phyloP scores from a whole-genome alignment of 2,329 filamentous ascomycete species.

The Calonectria leucothoes region DNA sequence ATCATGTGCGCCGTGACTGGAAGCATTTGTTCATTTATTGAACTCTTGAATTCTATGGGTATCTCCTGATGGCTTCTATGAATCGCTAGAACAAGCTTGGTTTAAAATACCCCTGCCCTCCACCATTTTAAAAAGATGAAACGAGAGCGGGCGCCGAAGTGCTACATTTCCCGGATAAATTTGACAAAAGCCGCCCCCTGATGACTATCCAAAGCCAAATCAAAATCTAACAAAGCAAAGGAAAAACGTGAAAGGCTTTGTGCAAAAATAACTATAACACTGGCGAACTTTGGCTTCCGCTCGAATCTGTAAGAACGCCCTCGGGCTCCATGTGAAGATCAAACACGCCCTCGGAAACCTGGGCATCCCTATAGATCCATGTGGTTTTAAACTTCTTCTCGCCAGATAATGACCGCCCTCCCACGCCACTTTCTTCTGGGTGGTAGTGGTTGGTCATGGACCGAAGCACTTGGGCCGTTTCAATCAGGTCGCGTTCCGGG shows the following conservation, averaged over 20 bases:
- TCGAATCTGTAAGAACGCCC: not conserved
- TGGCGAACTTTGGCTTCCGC: not conserved
- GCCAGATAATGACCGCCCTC: not conserved
- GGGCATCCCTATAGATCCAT: slow-evolving; percentile 1
- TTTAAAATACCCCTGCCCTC: not conserved
- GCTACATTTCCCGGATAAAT: not conserved
- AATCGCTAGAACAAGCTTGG: not conserved
- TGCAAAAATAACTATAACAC: not conserved
- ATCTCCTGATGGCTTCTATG: not conserved
- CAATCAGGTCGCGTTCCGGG: not conserved
- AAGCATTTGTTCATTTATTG: too few relatives aligned
- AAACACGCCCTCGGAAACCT: not conserved
- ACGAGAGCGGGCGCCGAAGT: not conserved
- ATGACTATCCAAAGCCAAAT: too few relatives aligned
- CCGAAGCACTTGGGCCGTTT: slow-evolving; percentile 4
- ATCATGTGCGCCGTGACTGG: too few relatives aligned
- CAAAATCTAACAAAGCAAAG: too few relatives aligned
- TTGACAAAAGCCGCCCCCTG: not conserved
- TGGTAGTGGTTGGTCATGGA: slow-evolving; percentile 1
- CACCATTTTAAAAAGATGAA: not conserved
- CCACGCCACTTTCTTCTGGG: not conserved
- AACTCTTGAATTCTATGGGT: not conserved
- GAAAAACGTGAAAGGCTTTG: not conserved
- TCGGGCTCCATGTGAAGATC: slow-evolving; percentile 12
- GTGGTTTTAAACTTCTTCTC: not conserved